Percentiles rank a stretch among this genome's conserved stretches.
These are phyloP conservation scores for Apiotrichum sp. DNA, from an alignment of 1,284 basidiomycete genomes.

Conservation along the genomic window DNA sequence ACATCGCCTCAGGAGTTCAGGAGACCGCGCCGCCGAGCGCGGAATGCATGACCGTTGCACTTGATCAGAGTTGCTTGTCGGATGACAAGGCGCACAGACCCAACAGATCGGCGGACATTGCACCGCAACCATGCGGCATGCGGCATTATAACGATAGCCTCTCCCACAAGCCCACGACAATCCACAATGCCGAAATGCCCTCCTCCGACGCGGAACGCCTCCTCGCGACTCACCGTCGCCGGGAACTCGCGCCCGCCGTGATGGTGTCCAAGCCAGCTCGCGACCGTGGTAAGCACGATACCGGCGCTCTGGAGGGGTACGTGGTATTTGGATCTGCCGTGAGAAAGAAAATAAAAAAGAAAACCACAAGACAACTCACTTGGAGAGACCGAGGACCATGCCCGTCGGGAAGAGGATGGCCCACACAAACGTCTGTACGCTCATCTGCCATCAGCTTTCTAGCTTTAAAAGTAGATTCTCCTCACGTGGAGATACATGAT, in stretches of 20 bases:
- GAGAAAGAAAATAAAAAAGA: background rate
- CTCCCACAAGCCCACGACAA: too few species aligned
- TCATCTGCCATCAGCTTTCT: slow-evolving; percentile 48
- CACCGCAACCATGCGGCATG: background rate
- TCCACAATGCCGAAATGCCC: too few species aligned
- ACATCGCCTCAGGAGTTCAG: too few species aligned
- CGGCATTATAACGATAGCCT: too few species aligned
- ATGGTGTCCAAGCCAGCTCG: slow-evolving; percentile 71
- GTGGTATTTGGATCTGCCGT: slow-evolving; percentile 60
- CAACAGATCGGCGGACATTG: background rate
- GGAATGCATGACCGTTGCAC: too few species aligned
- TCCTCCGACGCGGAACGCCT: too few species aligned
- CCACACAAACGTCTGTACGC: slow-evolving; percentile 69
- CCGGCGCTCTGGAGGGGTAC: slow-evolving; percentile 72
- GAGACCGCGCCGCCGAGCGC: too few species aligned
- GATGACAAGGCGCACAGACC: background rate
- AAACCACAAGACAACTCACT: slow-evolving; percentile 48
- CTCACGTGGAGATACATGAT: slow-evolving; percentile 66
- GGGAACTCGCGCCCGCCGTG: slow-evolving; percentile 70
- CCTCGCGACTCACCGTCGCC: slow-evolving; percentile 49
- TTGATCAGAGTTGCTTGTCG: too few species aligned
- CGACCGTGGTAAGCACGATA: slow-evolving; percentile 62
- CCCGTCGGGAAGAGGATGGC: slow-evolving; percentile 75
- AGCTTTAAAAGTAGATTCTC: background rate
- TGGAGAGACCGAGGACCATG: slow-evolving; percentile 75